Base-by-base conservation (phyloP, 1,284 basidiomycete genomes). In the Porphyrellus sp. region DNA sequence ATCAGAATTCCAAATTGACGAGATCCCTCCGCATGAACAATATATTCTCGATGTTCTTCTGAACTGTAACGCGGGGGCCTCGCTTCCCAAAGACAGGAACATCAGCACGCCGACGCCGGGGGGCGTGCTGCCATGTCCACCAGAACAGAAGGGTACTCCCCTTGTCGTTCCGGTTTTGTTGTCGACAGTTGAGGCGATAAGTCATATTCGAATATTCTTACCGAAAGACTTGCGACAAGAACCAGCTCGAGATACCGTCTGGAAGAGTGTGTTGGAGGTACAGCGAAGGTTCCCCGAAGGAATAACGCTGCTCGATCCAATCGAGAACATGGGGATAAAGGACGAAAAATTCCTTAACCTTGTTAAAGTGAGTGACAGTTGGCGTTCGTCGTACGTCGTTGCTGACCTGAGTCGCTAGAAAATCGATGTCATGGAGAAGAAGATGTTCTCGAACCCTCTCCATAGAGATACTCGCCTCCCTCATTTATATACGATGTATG, bases 31-130 rank as follows among this genome's bases (percentile, higher is more conserved):
- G 1, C 94, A 97, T 64, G 88, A 93, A 62, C 89, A 93, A 64
- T 99, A 96, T 68, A 83, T 98, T 52, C 76, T 99, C 28, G 95
- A 98, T 57, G 92, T 98, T n/a, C 81, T 99, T 13, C 77, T 98
- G 30, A 85, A 91, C 59, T 91, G 92, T 59, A 83, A 88, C 0
- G 72, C 76, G 4, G 90, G 87, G 1, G 80, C 86, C 1, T 64
- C 75, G 2, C 70, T 86, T 8, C 76, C 86, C 8, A 86, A 86
- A 59, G 86, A 91, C 56, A 76, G 77, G 11, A 77, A 76, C 45
- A 74, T 72, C 46, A 61, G 77, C 34, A 74, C 80, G 5, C 72
- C 80, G 0, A 83, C 83, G 4, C 85, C 86, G 0, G 80, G 77
- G n/a, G 85, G 80, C 2, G 78, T 97, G 42, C 77, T 80, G 38